Percentiles rank a stretch among this genome's conserved stretches.
Evolutionary conservation across 2,329 filamentous ascomycete genomes (phyloP).

Genomic region (Xylaria sp.): DNA sequence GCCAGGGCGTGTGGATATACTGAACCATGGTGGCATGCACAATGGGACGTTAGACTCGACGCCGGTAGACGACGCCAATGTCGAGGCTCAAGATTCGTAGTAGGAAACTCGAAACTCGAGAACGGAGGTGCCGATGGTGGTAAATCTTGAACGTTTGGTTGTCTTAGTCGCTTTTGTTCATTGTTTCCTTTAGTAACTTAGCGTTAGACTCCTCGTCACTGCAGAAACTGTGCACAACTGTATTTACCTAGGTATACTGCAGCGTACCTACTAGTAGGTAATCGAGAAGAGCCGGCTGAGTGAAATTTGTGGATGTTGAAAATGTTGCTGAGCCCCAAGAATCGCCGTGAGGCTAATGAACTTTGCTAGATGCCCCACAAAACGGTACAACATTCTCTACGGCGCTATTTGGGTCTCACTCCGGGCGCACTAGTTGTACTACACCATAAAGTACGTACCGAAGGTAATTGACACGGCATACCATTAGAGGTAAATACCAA

Average conservation of each 20-base stretch:
- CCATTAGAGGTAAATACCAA: neutral
- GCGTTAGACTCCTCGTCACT: conserved; percentile 10
- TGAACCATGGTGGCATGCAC: conserved; percentile 65
- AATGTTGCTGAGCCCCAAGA: conserved; percentile 4
- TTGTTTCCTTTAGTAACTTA: neutral
- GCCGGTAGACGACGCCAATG: conserved; percentile 1
- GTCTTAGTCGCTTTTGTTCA: neutral
- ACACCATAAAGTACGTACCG: no score
- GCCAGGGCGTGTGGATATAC: conserved; percentile 81
- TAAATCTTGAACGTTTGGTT: conserved; percentile 4
- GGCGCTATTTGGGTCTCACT: no score
- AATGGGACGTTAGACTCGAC: conserved; percentile 25
- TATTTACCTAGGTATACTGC: neutral
- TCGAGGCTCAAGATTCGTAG: conserved; percentile 15
- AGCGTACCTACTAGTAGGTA: neutral
- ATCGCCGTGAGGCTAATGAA: conserved; percentile 24
- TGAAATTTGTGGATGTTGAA: conserved; percentile 10
- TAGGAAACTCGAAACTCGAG: conserved; percentile 6
- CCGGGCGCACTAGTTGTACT: neutral
- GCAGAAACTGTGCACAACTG: neutral
- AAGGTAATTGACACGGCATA: neutral
- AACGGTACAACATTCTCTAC: conserved; percentile 25
- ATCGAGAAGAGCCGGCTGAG: conserved; percentile 7
- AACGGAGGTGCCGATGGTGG: conserved; percentile 14
- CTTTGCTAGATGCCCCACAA: conserved; percentile 35